Evolutionary conservation across 257 asterid genomes (phyloP).

Genomic region (Fraxinus quadrangulata): DNA sequence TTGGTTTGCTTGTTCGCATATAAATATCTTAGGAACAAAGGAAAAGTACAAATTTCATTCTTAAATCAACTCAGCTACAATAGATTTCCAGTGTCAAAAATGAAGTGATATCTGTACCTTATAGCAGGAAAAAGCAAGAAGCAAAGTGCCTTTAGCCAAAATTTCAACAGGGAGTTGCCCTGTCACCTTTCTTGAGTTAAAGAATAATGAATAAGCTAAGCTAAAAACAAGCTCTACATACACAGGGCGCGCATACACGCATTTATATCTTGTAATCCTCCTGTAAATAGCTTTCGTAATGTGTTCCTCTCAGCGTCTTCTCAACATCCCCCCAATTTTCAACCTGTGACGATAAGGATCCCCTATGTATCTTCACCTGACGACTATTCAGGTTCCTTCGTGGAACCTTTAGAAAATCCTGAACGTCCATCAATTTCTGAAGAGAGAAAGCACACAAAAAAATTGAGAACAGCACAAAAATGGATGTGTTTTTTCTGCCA

Average conservation of each 20-base stretch:
- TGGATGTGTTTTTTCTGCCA: neutral
- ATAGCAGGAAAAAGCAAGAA: neutral
- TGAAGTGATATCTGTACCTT: neutral
- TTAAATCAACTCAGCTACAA: neutral
- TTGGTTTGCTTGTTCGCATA: neutral
- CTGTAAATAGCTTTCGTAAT: constrained; percentile 54
- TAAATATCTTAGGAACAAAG: neutral
- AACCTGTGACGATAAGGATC: constrained; percentile 70
- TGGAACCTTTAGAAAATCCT: constrained; percentile 79
- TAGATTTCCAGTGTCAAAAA: neutral
- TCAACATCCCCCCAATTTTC: constrained; percentile 81
- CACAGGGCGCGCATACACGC: constrained; percentile 27
- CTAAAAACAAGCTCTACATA: constrained; percentile 32
- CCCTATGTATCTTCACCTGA: constrained; percentile 90
- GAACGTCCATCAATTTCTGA: constrained; percentile 79
- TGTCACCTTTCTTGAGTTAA: constrained; percentile 41
- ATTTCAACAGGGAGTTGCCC: constrained; percentile 46
- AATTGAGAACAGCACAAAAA: constrained; percentile 2
- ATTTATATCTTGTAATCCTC: constrained; percentile 66
- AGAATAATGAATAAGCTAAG: constrained; percentile 56
- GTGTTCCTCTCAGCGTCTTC: constrained; percentile 72
- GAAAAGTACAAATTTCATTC: neutral
- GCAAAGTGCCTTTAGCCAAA: constrained; percentile 36
- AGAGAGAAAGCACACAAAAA: neutral
- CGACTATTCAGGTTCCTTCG: constrained; percentile 61